Percentiles rank a stretch among this genome's conserved stretches.
These are phyloP conservation scores for Clarkia xantiana DNA, from an alignment of 345 rosid species.

Conservation along the genomic window DNA sequence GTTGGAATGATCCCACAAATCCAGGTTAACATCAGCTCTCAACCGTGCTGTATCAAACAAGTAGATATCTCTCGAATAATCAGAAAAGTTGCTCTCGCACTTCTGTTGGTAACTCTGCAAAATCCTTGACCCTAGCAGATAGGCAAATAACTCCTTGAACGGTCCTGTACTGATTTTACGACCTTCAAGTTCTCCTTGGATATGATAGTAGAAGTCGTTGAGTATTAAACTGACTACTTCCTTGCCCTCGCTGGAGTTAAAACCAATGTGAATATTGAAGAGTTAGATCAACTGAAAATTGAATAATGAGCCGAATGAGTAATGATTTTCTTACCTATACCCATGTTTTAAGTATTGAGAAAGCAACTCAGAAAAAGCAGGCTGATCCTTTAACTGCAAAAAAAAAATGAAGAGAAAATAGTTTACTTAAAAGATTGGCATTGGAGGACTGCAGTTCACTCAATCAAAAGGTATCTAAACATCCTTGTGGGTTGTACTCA, in stretches of 20 bases:
- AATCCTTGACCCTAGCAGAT: slow-evolving; percentile 39
- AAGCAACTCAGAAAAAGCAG: slow-evolving; percentile 53
- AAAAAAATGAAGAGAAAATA: too few species aligned
- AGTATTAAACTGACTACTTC: slow-evolving; percentile 51
- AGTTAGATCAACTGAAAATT: not conserved
- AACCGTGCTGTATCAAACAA: slow-evolving; percentile 39
- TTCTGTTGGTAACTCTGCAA: slow-evolving; percentile 41
- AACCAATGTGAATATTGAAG: slow-evolving; percentile 4
- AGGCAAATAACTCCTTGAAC: slow-evolving; percentile 70
- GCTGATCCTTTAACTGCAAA: slow-evolving; percentile 43
- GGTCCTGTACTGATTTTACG: slow-evolving; percentile 70
- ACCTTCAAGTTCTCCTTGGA: slow-evolving; percentile 84
- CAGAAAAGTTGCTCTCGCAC: slow-evolving; percentile 14
- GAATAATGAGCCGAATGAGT: not conserved
- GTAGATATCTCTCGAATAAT: slow-evolving; percentile 15
- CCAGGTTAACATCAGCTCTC: slow-evolving; percentile 40
- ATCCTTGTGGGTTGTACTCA: too few species aligned
- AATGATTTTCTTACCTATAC: slow-evolving; percentile 41
- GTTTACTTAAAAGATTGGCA: slow-evolving; percentile 13
- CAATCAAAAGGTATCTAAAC: not conserved
- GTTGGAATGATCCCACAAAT: slow-evolving; percentile 63
- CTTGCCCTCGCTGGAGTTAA: slow-evolving; percentile 53
- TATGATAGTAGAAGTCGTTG: slow-evolving; percentile 64
- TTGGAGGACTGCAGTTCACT: slow-evolving; percentile 1
- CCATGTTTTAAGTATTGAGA: slow-evolving; percentile 49